Base-by-base conservation (phyloP, 805 yeast species). In the Candida taoyuanica region DNA sequence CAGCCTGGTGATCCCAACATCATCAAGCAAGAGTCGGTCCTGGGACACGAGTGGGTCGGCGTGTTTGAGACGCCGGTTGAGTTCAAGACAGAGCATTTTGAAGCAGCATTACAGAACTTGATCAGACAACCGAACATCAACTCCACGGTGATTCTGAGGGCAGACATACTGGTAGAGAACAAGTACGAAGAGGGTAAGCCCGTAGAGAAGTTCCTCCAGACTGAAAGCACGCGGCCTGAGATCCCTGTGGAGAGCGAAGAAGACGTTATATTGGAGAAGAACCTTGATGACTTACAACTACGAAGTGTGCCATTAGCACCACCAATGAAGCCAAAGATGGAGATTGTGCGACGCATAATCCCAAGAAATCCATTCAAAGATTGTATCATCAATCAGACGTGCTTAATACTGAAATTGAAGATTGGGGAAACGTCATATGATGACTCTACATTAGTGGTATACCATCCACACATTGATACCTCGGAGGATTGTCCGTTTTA, bases 361-460 rank as follows among this genome's bases (percentile, higher is more conserved):
- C 98, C 98, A 9, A 69, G 97, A 59, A 89, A 89, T 53, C 95
- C 96, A 0, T 78, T 76, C 55, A 83, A 85, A 52, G 98, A 89
- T 56, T 73, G 74, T 36, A 74, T 85, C 17, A 77, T 88, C 44
- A 85, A 85, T 56, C 98, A 91, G 60, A 82, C 96, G 0, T 89
- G 97, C 59, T 60, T 78, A 24, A 62, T 76, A 2, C 62, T 71
- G 56, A 64, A 64, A 5, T 48, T 60, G 25, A 46, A 60, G 36
- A 35, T 46, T 5, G 44, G 37, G 11, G 52, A 49, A 11, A 48
- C 49, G 4, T 49, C 51, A 2, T 42, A 49, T 2, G 51, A 52
- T 20, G 61, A 67, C 21, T 61, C 78, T 3, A 66, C 77, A 1
- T 57, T 85, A 36, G 76, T 88, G 11, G 73, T 82, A 0, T 91